These are phyloP conservation scores for Hymenoscyphus fraxineus DNA, from an alignment of 2,329 filamentous ascomycete genomes.

Conservation along the genomic window DNA sequence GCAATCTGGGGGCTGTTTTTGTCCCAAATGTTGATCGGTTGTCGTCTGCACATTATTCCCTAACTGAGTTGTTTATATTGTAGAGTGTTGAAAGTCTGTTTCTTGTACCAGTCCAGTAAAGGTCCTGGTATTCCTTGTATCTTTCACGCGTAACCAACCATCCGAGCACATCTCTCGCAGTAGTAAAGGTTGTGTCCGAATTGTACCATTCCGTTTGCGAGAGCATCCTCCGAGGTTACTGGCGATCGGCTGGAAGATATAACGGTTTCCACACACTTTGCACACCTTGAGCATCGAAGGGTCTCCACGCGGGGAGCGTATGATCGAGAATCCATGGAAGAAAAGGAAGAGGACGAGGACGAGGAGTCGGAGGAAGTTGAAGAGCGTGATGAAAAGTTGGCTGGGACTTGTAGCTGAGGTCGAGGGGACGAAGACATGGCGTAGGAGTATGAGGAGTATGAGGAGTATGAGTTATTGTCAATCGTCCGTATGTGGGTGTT, in stretches of 20 bases:
- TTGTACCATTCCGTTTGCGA: constrained; percentile 58
- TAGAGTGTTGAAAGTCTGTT: constrained; percentile 7
- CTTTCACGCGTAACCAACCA: constrained; percentile 59
- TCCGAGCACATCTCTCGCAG: constrained; percentile 59
- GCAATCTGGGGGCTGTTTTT: not conserved
- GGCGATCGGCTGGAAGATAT: constrained; percentile 32
- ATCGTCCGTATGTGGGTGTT: not conserved
- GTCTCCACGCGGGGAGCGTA: constrained; percentile 45
- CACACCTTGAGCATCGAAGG: constrained; percentile 60
- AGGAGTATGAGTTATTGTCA: not conserved
- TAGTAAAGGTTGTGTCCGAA: constrained; percentile 65
- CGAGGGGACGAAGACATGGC: constrained; percentile 10
- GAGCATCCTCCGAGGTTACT: constrained; percentile 50
- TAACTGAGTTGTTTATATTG: not conserved
- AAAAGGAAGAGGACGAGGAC: constrained; percentile 19
- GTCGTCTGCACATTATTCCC: not conserved
- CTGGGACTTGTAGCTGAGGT: constrained; percentile 15
- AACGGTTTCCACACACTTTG: constrained; percentile 56
- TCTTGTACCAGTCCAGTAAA: constrained; percentile 7
- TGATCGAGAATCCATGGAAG: constrained; percentile 20
- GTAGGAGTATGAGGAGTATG: not conserved
- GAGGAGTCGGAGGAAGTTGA: constrained; percentile 25
- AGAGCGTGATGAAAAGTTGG: constrained; percentile 12
- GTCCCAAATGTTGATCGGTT: not conserved
- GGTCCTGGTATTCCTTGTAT: not conserved